Conservation (phyloP, 202 grass and related monocot species). For the Musa balbisiana region DNA sequence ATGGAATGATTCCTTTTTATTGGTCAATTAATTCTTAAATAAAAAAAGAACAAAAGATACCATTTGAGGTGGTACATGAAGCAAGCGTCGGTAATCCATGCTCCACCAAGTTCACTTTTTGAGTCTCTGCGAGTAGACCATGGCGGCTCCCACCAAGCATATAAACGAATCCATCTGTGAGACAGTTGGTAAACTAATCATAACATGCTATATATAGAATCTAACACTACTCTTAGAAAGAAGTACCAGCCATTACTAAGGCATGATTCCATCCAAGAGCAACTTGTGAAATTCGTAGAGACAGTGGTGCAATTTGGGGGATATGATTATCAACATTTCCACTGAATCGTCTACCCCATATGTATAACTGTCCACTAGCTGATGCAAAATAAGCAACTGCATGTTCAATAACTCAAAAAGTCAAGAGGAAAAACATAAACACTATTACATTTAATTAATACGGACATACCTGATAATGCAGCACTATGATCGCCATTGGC, state of each 20-base stretch:
- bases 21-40: background rate
- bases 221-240: background rate
- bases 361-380: conserved; percentile 70
- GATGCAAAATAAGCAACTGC: conserved; percentile 3
- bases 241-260: conserved; percentile 63
- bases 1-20: conserved; percentile 2
- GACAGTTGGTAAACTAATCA: conserved; percentile 7
- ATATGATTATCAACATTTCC: conserved; percentile 39
- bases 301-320: conserved; percentile 35
- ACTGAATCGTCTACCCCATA: conserved; percentile 79
- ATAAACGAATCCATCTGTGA: conserved; percentile 53
- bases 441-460: conserved; percentile 7
- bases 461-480: conserved; percentile 60
- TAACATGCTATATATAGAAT: background rate
- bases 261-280: conserved; percentile 96
- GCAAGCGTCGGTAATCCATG: conserved; percentile 21
- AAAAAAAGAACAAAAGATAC: conserved; percentile 19
- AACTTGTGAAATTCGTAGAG: conserved; percentile 56
- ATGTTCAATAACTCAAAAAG: conserved; percentile 13
- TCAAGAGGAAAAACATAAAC: background rate
- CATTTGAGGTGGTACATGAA: conserved; percentile 32
- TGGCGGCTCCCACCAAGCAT: conserved; percentile 76
- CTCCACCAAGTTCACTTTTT: conserved; percentile 13
- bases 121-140: conserved; percentile 25
- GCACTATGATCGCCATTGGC: conserved; percentile 94